phyloP scores from a whole-genome alignment of 2,329 filamentous ascomycete species.

The Aspergillus sp. region DNA sequence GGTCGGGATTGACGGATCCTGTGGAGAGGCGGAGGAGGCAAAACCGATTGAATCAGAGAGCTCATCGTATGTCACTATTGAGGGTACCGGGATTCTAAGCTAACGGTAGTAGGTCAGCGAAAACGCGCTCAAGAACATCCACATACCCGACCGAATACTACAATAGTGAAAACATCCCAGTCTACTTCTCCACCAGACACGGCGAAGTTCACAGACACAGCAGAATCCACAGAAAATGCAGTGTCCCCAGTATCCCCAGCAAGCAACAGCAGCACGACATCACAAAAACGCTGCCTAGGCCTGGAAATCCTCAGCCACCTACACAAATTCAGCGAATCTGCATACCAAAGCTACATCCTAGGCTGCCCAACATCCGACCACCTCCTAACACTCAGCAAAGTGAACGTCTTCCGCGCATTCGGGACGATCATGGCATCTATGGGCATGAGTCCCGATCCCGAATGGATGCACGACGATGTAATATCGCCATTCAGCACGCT shows the following conservation, averaged over 20 bases:
- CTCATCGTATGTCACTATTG: conserved; percentile 14
- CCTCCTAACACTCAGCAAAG: conserved; percentile 26
- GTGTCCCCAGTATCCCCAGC: not conserved
- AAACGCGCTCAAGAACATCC: conserved; percentile 9
- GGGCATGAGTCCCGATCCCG: conserved; percentile 11
- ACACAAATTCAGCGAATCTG: conserved; percentile 13
- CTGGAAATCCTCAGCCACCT: conserved; percentile 4
- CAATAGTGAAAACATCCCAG: not conserved
- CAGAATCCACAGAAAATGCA: no score
- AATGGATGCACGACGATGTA: conserved; percentile 22
- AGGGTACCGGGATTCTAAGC: no score
- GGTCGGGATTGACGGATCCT: conserved; percentile 20
- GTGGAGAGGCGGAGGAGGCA: conserved; percentile 22
- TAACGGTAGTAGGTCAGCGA: conserved; percentile 12
- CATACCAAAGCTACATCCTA: conserved; percentile 19
- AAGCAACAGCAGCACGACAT: conserved; percentile 1
- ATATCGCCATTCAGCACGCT: conserved; percentile 20
- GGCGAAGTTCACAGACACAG: no score
- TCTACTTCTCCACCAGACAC: not conserved
- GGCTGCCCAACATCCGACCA: conserved; percentile 24
- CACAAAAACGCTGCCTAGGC: not conserved
- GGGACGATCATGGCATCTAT: conserved; percentile 22
- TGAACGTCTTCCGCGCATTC: conserved; percentile 32
- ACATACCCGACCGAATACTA: not conserved
- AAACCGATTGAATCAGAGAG: conserved; percentile 26